Evolutionary conservation across 2,329 filamentous ascomycete species (phyloP), one percentile per base, ranked within the genome.

Genomic region (Verticillium alfalfae): DNA sequence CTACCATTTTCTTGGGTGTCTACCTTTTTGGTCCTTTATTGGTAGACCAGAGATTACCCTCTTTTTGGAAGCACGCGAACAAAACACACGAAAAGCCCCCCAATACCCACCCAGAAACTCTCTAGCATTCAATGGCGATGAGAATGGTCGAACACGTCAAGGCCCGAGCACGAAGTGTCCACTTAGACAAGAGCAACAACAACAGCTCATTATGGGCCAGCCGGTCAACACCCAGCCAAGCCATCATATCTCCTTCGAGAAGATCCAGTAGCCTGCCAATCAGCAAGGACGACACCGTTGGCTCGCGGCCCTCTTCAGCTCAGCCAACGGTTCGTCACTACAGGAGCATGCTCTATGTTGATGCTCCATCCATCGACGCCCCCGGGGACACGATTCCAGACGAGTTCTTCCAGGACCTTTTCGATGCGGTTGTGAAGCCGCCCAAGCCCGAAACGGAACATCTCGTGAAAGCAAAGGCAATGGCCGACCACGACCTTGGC

Each of bases 311-410:
- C 12, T 37, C 65, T 3, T 58, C 66, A 9, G 60, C 59, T 39
- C 54, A 65, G 2, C 61, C 66, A 22, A 67, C 66, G 5, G 61
- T 69, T 39, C 73, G 66, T 7, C 74, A 75, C 54, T 83, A 79
- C 66, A 77, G 79, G 63, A 86, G 82, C 70, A 82, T 86, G 83
- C 74, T 85, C 22, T 78, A 82, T 56, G 73, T 85, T 18, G 81
- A 82, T 34, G 76, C 79, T 2, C 81, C 81, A 13, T 80, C 66
- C 62, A 72, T 84, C 31, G 75, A 72, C 8, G 73, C 77, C 5
- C 71, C 76, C 64, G 75, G 75, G 59, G 76, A 77, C 38, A 74
- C 82, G 65, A 75, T 75, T 12, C 81, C 79, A 66, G 78, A 80
- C 31, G 81, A 83, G 70, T 75, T 84, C 56, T 79, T 78, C 62